A percentile compares a stretch with the other conserved stretches of the same genome.
Conservation (phyloP, 2,329 filamentous ascomycete species). For the Trichoderma oligosporum region DNA sequence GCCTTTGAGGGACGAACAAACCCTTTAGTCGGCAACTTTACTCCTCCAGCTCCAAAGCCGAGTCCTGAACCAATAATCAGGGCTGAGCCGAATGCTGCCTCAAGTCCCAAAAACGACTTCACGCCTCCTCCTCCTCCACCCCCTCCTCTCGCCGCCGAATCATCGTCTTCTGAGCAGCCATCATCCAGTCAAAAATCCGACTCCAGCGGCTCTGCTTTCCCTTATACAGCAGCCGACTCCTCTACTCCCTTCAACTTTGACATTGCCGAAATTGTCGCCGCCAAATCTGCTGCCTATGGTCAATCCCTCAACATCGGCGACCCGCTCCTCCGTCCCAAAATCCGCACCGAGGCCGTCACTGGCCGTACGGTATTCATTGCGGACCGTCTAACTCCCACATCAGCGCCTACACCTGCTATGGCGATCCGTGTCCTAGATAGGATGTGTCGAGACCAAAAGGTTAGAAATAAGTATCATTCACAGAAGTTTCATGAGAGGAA, state of each 20-base stretch:
- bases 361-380: conserved; percentile 39
- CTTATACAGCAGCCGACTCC: conserved; percentile 29
- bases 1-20: conserved; percentile 25
- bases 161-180: background rate
- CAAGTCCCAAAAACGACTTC: conserved; percentile 21
- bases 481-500: conserved; percentile 73
- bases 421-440: conserved; percentile 43
- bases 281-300: conserved; percentile 28
- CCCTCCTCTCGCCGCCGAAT: conserved; percentile 9
- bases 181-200: background rate
- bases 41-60: conserved; percentile 14
- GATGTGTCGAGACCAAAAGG: conserved; percentile 48
- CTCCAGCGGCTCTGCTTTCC: conserved; percentile 14
- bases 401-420: conserved; percentile 40
- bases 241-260: conserved; percentile 29
- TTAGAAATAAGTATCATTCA: conserved; percentile 50
- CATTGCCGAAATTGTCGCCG: conserved; percentile 36
- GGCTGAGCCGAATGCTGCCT: conserved; percentile 12
- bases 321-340: conserved; percentile 29
- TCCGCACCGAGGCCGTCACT: conserved; percentile 34
- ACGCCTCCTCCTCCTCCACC: conserved; percentile 26
- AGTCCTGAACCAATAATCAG: conserved; percentile 10
- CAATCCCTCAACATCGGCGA: conserved; percentile 24
- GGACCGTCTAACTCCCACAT: conserved; percentile 27
- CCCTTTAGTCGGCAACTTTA: conserved; percentile 32